Percentiles rank a stretch among this genome's conserved stretches.
Evolutionary conservation across 106 monocot species (phyloP).

Genomic region (Platanthera guangdongensis): DNA sequence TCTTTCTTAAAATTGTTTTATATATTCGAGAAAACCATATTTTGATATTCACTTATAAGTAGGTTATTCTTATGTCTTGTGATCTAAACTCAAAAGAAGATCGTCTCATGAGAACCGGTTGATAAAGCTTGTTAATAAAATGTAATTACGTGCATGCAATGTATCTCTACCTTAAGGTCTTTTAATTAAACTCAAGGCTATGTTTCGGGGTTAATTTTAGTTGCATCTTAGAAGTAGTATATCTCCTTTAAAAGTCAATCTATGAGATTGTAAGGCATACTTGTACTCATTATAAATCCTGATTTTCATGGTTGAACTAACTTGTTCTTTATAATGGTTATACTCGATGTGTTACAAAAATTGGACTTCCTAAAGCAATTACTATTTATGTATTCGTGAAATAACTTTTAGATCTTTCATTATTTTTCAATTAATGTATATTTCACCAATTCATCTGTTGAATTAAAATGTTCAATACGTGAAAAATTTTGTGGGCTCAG

Average conservation of each 20-base stretch:
- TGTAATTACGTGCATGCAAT: not conserved
- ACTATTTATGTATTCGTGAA: too few relatives aligned
- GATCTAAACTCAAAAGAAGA: not conserved
- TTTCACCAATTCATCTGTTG: too few relatives aligned
- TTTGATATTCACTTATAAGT: not conserved
- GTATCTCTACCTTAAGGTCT: not conserved
- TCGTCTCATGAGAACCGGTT: not conserved
- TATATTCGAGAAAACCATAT: not conserved
- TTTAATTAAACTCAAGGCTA: not conserved
- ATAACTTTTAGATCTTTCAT: too few relatives aligned
- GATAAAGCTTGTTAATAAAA: slow-evolving; percentile 1
- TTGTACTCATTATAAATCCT: not conserved
- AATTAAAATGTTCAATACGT: too few relatives aligned
- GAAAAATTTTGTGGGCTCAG: too few relatives aligned
- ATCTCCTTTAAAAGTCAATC: not conserved
- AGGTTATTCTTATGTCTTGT: not conserved
- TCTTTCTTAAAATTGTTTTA: not conserved
- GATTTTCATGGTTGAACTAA: too few relatives aligned
- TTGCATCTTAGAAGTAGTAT: not conserved
- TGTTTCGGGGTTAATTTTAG: not conserved
- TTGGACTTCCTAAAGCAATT: too few relatives aligned
- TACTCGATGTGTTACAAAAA: too few relatives aligned
- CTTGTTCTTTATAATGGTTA: too few relatives aligned
- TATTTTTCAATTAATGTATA: too few relatives aligned
- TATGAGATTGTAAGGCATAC: not conserved